Percentiles rank a stretch among this genome's conserved stretches.
phyloP scores from a whole-genome alignment of 108 stramenopile species.

The Skeletonema grethae region DNA sequence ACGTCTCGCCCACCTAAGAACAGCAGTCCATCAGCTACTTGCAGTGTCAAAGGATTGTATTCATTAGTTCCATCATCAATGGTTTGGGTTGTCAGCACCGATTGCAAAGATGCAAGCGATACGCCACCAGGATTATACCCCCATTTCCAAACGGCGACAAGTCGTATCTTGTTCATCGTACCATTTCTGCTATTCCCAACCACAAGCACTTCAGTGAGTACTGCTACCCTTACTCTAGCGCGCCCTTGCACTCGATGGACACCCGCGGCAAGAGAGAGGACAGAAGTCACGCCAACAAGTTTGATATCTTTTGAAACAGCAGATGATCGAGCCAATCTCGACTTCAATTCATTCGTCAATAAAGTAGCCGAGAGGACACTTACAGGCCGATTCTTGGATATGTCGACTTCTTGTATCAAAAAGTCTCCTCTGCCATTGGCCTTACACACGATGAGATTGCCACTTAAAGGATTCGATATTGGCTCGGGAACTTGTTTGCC shows the following conservation, averaged over 20 bases:
- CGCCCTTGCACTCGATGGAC: constrained; percentile 60
- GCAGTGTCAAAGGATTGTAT: constrained; percentile 62
- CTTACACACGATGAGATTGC: constrained; percentile 67
- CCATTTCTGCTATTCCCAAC: constrained; percentile 14
- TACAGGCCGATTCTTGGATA: constrained; percentile 5
- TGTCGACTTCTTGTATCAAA: constrained; percentile 55
- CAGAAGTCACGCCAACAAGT: constrained; percentile 50
- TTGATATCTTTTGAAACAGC: constrained; percentile 31
- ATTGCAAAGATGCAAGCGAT: constrained; percentile 57
- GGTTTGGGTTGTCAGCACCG: constrained; percentile 56
- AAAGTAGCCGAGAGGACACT: constrained; percentile 53
- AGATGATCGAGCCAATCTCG: constrained; percentile 43
- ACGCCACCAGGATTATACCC: constrained; percentile 57
- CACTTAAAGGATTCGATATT: constrained; percentile 66
- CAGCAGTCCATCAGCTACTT: constrained; percentile 70
- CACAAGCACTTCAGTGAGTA: constrained; percentile 55
- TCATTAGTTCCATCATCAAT: constrained; percentile 37
- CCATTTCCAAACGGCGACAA: constrained; percentile 85
- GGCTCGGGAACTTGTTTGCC: constrained; percentile 34
- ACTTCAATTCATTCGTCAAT: constrained; percentile 57
- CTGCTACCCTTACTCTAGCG: constrained; percentile 68
- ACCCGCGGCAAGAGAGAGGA: constrained; percentile 65
- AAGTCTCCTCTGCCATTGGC: constrained; percentile 29
- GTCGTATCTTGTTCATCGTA: constrained; percentile 34
- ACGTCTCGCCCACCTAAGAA: constrained; percentile 67